phyloP scores from a whole-genome alignment of 345 rosid genomes.

The Syzygium aromaticum region DNA sequence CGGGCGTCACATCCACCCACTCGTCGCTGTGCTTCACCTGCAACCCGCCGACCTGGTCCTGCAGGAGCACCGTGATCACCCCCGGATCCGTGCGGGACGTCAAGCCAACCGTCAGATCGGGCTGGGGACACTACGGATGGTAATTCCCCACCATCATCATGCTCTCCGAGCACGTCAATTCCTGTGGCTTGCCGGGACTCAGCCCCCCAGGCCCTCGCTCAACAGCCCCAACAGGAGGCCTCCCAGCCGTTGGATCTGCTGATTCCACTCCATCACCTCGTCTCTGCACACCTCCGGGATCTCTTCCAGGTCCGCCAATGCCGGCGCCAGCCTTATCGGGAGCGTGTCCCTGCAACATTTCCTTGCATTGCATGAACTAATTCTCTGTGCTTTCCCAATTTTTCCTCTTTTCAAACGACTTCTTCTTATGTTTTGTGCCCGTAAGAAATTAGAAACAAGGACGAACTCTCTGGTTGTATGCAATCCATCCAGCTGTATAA shows the following conservation, averaged over 20 bases:
- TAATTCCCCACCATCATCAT: slow-evolving; percentile 33
- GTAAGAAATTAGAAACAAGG: too few species aligned
- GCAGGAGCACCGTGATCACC: slow-evolving; percentile 27
- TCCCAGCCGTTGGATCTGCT: slow-evolving; percentile 13
- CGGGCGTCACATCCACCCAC: slow-evolving; percentile 40
- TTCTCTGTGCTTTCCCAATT: neutral
- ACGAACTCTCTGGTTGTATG: too few species aligned
- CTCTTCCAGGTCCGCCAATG: slow-evolving; percentile 1
- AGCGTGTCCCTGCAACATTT: neutral
- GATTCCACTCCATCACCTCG: slow-evolving; percentile 32
- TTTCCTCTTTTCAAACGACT: neutral
- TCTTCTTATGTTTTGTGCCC: neutral
- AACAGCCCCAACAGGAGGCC: slow-evolving; percentile 29
- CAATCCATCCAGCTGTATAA: slow-evolving; percentile 1
- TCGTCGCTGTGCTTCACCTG: slow-evolving; percentile 33
- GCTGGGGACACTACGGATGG: slow-evolving; percentile 48
- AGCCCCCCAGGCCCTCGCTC: slow-evolving; percentile 41
- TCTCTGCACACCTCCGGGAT: slow-evolving; percentile 37
- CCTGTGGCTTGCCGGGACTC: slow-evolving; percentile 18
- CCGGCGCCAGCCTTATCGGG: slow-evolving; percentile 20
- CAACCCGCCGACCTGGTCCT: slow-evolving; percentile 34
- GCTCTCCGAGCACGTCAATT: slow-evolving; percentile 20
- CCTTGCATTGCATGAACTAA: neutral
- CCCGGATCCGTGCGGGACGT: slow-evolving; percentile 38
- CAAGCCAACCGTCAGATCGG: slow-evolving; percentile 38